Base-by-base conservation (phyloP, 768 basidiomycete species). In the Cubamyces lactineus region DNA sequence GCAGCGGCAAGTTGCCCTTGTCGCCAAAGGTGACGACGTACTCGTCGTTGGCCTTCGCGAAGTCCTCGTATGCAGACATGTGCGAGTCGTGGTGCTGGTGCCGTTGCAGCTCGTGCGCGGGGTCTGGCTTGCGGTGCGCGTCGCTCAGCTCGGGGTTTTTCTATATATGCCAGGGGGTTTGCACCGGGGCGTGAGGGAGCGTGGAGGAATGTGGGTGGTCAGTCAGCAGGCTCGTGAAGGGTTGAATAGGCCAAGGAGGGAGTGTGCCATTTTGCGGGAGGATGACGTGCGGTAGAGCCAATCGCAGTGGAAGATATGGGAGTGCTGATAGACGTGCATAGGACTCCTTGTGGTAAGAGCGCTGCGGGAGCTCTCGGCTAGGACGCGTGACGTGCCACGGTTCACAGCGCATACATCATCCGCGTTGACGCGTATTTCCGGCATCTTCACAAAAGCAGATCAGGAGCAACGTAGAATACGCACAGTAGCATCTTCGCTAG, bases 21-120 rank as follows among this genome's bases (percentile, higher is more conserved):
- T 78, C 74, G 51, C 76, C 78, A 63, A 85, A 85, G 56, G 65
- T 71, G 24, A 78, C 72, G 55, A 71, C 79, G 69, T 86, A 87
- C 21, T 67, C 52, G 49, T 75, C 74, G 69, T 86, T 86, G 19
- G 75, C 73, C 50, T 72, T 53, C 19, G 65, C 56, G 63, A 84
- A 82, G 16, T 76, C 68, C 53, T 72, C 55, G 64, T 69, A 59
- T 16, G 64, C 70, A 43, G 71, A 63, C 72, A 73, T 73, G 56
- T 62, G 66, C 39, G 52, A 16, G 24, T 47, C 53, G 4, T 41
- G 42, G 26, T 34, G 30, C 43, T 30, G 26, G 17, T 51, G 49
- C 24, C 13, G 47, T 11, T 24, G 61, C 28, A 28, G 28, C 28
- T 28, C 28, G 28, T 28, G 28, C 9, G 62, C 42, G 57, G 58